These are phyloP conservation scores for Pouteria campechiana DNA, from an alignment of 179 eudicot genomes.

Conservation along the genomic window DNA sequence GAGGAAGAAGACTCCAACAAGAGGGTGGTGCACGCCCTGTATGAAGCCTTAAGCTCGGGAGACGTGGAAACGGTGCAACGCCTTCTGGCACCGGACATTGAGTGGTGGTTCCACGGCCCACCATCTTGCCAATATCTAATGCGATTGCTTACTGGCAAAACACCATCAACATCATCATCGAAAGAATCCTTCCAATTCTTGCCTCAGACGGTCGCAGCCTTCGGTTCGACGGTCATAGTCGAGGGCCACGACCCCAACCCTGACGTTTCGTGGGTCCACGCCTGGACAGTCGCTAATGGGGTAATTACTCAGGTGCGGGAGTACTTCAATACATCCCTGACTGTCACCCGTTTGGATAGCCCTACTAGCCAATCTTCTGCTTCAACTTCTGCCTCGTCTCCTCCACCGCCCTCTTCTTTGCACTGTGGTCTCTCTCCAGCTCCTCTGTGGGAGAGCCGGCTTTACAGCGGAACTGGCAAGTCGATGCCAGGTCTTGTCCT, in stretches of 20 bases:
- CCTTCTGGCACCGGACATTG: slow-evolving; percentile 66
- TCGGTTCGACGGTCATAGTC: slow-evolving; percentile 22
- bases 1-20: slow-evolving; percentile 21
- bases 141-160: slow-evolving; percentile 68
- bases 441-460: slow-evolving; percentile 66
- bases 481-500: slow-evolving; percentile 86
- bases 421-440: slow-evolving; percentile 29
- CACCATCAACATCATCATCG: slow-evolving; percentile 1
- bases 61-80: slow-evolving; percentile 46
- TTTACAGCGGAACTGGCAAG: slow-evolving; percentile 47
- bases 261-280: slow-evolving; percentile 78
- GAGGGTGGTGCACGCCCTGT: slow-evolving; percentile 54
- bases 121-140: slow-evolving; percentile 84
- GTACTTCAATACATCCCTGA: slow-evolving; percentile 80
- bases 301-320: slow-evolving; percentile 74
- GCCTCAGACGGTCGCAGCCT: slow-evolving; percentile 45
- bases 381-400: too few species aligned
- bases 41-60: slow-evolving; percentile 60
- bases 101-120: slow-evolving; percentile 99
- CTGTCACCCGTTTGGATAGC: slow-evolving; percentile 70
- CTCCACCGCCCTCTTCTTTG: too few species aligned
- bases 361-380: too few species aligned
- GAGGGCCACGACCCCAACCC: slow-evolving; percentile 10
- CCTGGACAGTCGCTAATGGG: slow-evolving; percentile 85
- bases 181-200: slow-evolving; percentile 24